Conservation (phyloP, 805 yeast genomes). For the Komagataella mondaviorum region DNA sequence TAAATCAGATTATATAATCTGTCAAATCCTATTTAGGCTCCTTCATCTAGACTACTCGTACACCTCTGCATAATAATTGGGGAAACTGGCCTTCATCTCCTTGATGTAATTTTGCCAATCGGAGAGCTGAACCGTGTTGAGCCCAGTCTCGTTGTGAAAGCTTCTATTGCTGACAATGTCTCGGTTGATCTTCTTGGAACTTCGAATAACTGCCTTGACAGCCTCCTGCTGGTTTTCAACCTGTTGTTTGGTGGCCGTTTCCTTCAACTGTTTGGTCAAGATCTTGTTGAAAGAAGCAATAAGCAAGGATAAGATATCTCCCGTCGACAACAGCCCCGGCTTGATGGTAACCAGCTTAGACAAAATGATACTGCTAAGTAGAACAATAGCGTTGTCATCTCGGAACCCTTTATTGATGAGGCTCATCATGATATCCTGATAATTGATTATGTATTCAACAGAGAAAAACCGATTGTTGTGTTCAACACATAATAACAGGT, state of each 20-base stretch:
- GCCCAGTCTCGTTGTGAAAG: background rate
- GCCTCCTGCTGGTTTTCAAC: slow-evolving; percentile 40
- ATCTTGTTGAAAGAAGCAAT: slow-evolving; percentile 25
- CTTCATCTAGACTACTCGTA: background rate
- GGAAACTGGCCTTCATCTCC: background rate
- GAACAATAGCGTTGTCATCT: slow-evolving; percentile 51
- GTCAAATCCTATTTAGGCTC: background rate
- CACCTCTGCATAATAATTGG: background rate
- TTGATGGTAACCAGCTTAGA: slow-evolving; percentile 21
- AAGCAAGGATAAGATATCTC: slow-evolving; percentile 9
- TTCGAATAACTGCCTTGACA: slow-evolving; percentile 16
- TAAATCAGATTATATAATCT: background rate
- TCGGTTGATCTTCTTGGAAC: slow-evolving; percentile 12
- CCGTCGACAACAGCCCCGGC: slow-evolving; percentile 9
- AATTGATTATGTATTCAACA: slow-evolving; percentile 12
- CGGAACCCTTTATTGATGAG: slow-evolving; percentile 35
- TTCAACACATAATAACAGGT: slow-evolving; percentile 26
- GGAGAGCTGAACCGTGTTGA: background rate
- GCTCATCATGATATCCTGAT: slow-evolving; percentile 19
- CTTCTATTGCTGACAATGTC: background rate
- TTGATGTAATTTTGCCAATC: background rate
- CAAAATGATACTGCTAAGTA: slow-evolving; percentile 34
- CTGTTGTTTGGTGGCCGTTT: slow-evolving; percentile 57
- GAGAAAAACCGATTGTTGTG: slow-evolving; percentile 7
- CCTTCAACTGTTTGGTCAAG: slow-evolving; percentile 34